Conservation (phyloP, 805 yeast species). For the Blastobotrys americana region DNA sequence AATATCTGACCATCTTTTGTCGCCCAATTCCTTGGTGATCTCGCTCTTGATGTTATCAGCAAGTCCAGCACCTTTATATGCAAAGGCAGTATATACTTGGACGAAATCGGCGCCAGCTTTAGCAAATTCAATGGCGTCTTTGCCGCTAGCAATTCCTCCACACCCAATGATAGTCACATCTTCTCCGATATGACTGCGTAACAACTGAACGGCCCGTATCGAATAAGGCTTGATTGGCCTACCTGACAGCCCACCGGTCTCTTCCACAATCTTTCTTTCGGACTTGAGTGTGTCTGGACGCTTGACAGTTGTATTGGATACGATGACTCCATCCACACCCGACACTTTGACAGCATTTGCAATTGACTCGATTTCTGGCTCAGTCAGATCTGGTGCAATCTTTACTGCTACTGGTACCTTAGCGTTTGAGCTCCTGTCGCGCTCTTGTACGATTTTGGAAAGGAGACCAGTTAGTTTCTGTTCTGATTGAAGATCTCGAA, state of each 20-base stretch:
- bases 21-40: conserved; percentile 58
- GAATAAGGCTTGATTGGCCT: conserved; percentile 78
- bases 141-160: conserved; percentile 86
- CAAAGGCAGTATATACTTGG: conserved; percentile 82
- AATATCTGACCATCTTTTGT: conserved; percentile 73
- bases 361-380: conserved; percentile 71
- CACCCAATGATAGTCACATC: conserved; percentile 79
- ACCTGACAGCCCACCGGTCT: conserved; percentile 91
- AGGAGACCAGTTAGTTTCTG: conserved; percentile 62
- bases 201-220: conserved; percentile 57
- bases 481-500: conserved; percentile 78
- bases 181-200: conserved; percentile 72
- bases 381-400: conserved; percentile 87
- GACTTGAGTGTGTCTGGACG: conserved; percentile 64
- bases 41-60: conserved; percentile 56
- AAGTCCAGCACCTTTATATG: conserved; percentile 87
- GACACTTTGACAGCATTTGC: conserved; percentile 72
- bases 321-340: conserved; percentile 82
- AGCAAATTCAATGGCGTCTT: conserved; percentile 86
- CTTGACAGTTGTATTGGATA: conserved; percentile 85
- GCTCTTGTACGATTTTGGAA: conserved; percentile 58
- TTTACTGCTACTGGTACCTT: conserved; percentile 81
- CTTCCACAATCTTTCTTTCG: conserved; percentile 38
- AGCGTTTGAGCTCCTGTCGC: conserved; percentile 43
- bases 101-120: conserved; percentile 90